A percentile compares a stretch with the other conserved stretches of the same genome.
Evolutionary conservation across 169 alveolate genomes (phyloP).

Genomic region (Babesia divergens): DNA sequence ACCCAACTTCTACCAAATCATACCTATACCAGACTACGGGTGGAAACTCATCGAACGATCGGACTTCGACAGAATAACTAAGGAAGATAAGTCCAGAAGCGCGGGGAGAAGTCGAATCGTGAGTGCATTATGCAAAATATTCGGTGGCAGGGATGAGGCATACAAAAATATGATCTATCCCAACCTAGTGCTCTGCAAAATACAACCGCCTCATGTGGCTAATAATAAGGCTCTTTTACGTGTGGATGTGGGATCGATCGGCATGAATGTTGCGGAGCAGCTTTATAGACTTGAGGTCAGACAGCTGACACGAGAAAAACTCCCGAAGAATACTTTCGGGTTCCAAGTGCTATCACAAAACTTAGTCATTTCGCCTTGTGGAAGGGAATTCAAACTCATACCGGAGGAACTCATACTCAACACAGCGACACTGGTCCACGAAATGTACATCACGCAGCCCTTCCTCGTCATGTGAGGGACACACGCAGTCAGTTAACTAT

Average conservation of each 20-base stretch:
- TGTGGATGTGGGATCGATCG: conserved; percentile 58
- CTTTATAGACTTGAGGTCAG: conserved; percentile 60
- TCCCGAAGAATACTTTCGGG: conserved; percentile 60
- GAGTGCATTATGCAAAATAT: not conserved
- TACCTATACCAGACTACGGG: conserved; percentile 63
- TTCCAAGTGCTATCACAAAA: conserved; percentile 4
- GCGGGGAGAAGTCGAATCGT: not conserved
- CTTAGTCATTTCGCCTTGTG: conserved; percentile 35
- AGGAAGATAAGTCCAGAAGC: not conserved
- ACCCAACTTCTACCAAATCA: not conserved
- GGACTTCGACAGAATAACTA: conserved; percentile 7
- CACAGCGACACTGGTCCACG: conserved; percentile 59
- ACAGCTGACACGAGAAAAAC: conserved; percentile 38
- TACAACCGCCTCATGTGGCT: conserved; percentile 34
- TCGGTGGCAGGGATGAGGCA: not conserved
- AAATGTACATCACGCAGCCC: conserved; percentile 60
- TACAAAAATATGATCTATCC: conserved; percentile 15
- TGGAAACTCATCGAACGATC: conserved; percentile 49
- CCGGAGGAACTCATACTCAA: conserved; percentile 66
- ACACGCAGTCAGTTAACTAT: not conserved
- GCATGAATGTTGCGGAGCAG: conserved; percentile 64
- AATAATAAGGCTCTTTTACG: not conserved
- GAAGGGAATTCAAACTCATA: conserved; percentile 24
- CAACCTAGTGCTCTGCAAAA: conserved; percentile 42
- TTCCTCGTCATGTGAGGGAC: conserved; percentile 29